Evolutionary conservation across 2,329 filamentous ascomycete genomes (phyloP).

Genomic region (Colletotrichum paranaense): DNA sequence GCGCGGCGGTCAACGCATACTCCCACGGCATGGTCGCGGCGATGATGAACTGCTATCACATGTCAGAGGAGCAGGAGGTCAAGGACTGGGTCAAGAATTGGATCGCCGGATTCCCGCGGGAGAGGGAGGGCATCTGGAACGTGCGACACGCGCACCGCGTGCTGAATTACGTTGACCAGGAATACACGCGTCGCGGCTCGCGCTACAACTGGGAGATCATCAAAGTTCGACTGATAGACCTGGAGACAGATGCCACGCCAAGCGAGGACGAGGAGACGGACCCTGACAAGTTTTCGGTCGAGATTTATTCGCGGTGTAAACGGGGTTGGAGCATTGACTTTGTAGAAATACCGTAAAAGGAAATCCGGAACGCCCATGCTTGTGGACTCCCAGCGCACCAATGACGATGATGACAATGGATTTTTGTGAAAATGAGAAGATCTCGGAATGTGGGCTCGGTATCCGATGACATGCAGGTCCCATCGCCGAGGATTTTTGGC

Average conservation of each 20-base stretch:
- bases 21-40: conserved; percentile 7
- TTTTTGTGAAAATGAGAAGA: neutral
- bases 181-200: conserved; percentile 17
- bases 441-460: neutral
- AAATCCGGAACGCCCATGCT: neutral
- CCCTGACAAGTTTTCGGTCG: conserved; percentile 16
- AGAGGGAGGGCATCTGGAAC: conserved; percentile 16
- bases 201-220: conserved; percentile 21
- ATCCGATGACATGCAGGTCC: neutral
- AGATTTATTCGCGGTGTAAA: conserved; percentile 19
- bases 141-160: conserved; percentile 14
- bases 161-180: conserved; percentile 15
- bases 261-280: conserved; percentile 9
- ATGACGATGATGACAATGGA: neutral
- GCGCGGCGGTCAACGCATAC: conserved; percentile 8
- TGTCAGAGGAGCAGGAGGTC: conserved; percentile 3
- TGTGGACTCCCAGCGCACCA: neutral
- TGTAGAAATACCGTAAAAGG: conserved; percentile 21
- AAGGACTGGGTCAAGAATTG: conserved; percentile 17
- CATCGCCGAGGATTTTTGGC: neutral
- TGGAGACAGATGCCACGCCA: conserved; percentile 10
- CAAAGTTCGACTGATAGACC: conserved; percentile 21
- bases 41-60: conserved; percentile 21
- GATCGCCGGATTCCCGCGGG: conserved; percentile 18
- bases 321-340: conserved; percentile 25